Base-by-base conservation (phyloP, 495 filamentous ascomycete genomes). In the Oleoguttula mirabilis region DNA sequence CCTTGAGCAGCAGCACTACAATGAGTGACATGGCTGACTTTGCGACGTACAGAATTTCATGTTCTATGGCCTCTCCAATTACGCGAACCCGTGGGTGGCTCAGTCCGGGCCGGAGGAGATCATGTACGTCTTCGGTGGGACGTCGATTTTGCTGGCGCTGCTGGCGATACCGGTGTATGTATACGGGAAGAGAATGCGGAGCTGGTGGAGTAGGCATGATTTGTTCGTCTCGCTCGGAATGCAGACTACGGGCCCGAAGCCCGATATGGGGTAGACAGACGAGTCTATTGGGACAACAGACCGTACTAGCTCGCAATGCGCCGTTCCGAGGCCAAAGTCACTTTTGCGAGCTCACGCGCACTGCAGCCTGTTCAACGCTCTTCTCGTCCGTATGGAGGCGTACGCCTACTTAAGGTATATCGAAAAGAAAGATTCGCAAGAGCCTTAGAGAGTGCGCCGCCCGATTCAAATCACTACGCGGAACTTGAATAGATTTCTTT, bases 61-160 rank as follows among this genome's bases (percentile, higher is more conserved):
- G 35, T 50, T 50, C 36, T 50, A 50, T 32, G 47, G 47, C 17
- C 36, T 47, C 10, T 45, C 47, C 16, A 45, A 46, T 27, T 50
- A 33, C 17, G 42, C 42, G 25, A 45, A 45, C 24, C 15, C 35
- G 8, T 50, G 47, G 47, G 40, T 45, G 6, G 42, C 47, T 15
- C 21, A 22, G 7, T 27, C 32, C 2, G 47, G 47, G 1, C 41
- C 42, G 11, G 20, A 1, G 10, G 8, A 50, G 35, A 50, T 50
- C 31, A 45, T 50, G 41, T 45, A 46, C 21, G 36, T 46, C 10
- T 45, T 45, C 16, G 47, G 47, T 21, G 47, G 42, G 8, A 50
- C 42, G 10, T 50, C 47, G 14, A 11, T 33, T 10, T 39, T 45
- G 12, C 21, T 45, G 25, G 32, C 31, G n/a, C 30, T 46, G 12